These are phyloP conservation scores for Eucalyptus melliodora DNA, from an alignment of 345 rosid genomes.

Conservation along the genomic window DNA sequence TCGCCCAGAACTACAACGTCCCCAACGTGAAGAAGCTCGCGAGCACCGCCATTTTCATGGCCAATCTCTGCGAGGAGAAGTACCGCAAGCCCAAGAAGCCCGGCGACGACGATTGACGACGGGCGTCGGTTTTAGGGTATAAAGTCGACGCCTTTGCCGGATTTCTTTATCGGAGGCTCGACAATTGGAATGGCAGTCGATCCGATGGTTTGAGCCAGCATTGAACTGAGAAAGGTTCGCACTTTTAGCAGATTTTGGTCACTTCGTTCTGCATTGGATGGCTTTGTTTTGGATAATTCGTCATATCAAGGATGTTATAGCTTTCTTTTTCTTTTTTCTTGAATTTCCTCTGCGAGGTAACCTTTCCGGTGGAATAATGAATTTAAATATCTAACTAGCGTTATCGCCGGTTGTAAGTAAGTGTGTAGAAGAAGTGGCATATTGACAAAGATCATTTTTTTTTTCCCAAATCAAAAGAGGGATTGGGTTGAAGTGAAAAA, in stretches of 20 bases:
- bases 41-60: conserved; percentile 30
- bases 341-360: neutral
- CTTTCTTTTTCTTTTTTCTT: neutral
- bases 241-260: neutral
- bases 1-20: conserved; percentile 84
- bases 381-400: neutral
- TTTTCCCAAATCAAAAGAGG: neutral
- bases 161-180: neutral
- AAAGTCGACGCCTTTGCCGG: neutral
- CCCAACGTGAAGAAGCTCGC: conserved; percentile 64
- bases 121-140: neutral
- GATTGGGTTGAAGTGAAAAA: neutral
- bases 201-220: neutral
- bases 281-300: neutral
- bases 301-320: neutral
- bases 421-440: neutral
- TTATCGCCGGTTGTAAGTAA: neutral
- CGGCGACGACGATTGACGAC: conserved; percentile 10
- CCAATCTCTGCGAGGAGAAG: conserved; percentile 45
- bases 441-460: neutral
- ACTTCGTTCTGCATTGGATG: neutral
- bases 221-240: neutral
- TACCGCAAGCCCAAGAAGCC: conserved; percentile 58
- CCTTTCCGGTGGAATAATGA: neutral
- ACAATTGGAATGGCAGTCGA: neutral